Base-by-base conservation (phyloP, 1,139 yeast genomes). In the Suhomyces terraborum region DNA sequence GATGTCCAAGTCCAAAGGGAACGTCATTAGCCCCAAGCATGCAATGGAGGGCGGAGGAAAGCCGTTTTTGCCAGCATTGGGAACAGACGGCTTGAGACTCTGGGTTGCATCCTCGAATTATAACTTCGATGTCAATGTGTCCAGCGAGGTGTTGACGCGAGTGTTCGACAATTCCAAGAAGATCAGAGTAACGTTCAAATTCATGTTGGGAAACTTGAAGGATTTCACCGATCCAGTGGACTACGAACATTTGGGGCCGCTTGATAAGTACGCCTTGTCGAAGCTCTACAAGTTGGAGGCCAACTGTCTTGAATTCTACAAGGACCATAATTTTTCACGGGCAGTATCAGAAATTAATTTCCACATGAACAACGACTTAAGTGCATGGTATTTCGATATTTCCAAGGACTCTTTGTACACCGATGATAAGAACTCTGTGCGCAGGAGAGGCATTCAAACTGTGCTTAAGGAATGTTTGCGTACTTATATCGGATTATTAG, bases 1-100 rank as follows among this genome's bases (percentile, higher is more conserved):
- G 56, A 93, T 93, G 98, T 89, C 98, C 2, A 93, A 93, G 58
- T 88, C 96, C 1, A 65, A 87, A 36, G 97, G 98, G 0, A 93
- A 93, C 53, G 82, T 82, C 0, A 77, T 91, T 28, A 62, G 78
- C 1, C 98, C 98, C 0, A 53, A 52, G 6, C 80, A 79, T 34
- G 79, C 84, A 8, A 79, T 91, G 32, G 67, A 77, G 36, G 96
- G 96, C 2, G 79, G 80, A 34, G 73, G 73, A 23, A 73, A 77
- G 41, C 73, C 73, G 4, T 51, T 58, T 13, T 62, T 83, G 18
- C 89, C 89, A 1, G 73, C 81, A n/a, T 67, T 91, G 22, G 98
- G 98, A 6, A 79, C 88, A 12, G 98, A 91, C 62, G 98, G 98
- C 0, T 68, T 94, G 49, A 73, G 99, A 51, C 69, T 91, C 42